Percentiles rank a stretch among this genome's conserved stretches.
Evolutionary conservation across 148 eudicot genomes (phyloP).

Genomic region (Persicaria maculosa): DNA sequence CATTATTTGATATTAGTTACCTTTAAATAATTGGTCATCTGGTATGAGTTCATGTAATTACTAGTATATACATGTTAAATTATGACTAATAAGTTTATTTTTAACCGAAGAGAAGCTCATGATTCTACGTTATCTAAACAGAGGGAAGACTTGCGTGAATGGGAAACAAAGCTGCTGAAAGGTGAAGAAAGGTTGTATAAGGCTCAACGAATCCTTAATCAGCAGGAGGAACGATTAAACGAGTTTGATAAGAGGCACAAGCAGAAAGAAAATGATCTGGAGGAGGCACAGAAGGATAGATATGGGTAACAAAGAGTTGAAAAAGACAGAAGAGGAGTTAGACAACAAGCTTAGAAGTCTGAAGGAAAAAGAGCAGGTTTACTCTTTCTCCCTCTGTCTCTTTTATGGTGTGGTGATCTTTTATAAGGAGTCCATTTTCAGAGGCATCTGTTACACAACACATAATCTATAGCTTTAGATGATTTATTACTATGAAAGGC

Average conservation of each 20-base stretch:
- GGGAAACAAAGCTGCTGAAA: slow-evolving; percentile 84
- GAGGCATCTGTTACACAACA: too few relatives aligned
- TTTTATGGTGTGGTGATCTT: too few relatives aligned
- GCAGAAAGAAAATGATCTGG: slow-evolving; percentile 65
- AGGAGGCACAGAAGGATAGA: slow-evolving; percentile 61
- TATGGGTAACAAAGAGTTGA: slow-evolving; percentile 40
- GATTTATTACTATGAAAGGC: too few relatives aligned
- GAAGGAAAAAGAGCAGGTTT: slow-evolving; percentile 57
- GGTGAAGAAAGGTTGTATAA: slow-evolving; percentile 88
- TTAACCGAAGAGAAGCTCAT: slow-evolving; percentile 58
- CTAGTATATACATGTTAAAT: not conserved
- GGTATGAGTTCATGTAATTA: not conserved
- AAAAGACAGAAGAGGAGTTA: slow-evolving; percentile 72
- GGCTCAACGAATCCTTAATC: slow-evolving; percentile 72
- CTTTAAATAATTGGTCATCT: not conserved
- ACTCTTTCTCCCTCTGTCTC: not conserved
- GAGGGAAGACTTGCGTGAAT: slow-evolving; percentile 80
- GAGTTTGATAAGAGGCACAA: slow-evolving; percentile 55
- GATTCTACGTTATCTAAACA: slow-evolving; percentile 57
- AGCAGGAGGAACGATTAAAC: slow-evolving; percentile 82
- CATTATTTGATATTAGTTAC: too few relatives aligned
- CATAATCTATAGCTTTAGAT: too few relatives aligned
- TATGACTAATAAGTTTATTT: not conserved
- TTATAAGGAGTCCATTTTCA: too few relatives aligned
- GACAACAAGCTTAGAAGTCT: slow-evolving; percentile 40